Conservation (phyloP, 2,329 filamentous ascomycete species). For the Trichophyton verrucosum region DNA sequence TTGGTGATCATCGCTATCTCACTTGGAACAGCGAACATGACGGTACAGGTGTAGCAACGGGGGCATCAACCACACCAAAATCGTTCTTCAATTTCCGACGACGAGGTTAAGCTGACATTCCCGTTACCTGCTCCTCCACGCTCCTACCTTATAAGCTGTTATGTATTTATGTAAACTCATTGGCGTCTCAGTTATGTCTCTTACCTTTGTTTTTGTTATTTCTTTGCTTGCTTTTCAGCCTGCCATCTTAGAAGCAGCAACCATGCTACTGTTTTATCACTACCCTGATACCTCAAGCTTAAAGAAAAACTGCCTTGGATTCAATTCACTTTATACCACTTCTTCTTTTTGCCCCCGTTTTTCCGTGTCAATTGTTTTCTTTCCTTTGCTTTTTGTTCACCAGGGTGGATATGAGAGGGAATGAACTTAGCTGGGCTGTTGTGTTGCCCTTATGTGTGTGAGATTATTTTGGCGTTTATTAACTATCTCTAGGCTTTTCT, state of each 20-base stretch:
- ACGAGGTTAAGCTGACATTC: conserved; percentile 1
- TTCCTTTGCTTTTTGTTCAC: neutral
- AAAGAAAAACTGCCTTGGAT: conserved; percentile 1
- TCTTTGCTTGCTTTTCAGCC: neutral
- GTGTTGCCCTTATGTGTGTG: neutral
- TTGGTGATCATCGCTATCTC: conserved; percentile 93
- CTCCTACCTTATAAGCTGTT: neutral
- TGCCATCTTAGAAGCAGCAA: neutral
- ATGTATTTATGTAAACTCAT: conserved; percentile 3
- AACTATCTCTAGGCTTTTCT: neutral
- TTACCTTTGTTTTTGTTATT: neutral
- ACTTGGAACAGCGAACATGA: conserved; percentile 73
- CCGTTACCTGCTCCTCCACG: neutral
- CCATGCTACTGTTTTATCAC: neutral
- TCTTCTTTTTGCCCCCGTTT: neutral
- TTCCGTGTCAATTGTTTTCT: neutral
- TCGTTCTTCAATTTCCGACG: conserved; percentile 6
- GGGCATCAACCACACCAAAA: conserved; percentile 34
- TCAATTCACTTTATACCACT: neutral
- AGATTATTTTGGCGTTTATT: neutral
- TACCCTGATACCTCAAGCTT: neutral
- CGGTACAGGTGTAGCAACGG: conserved; percentile 40
- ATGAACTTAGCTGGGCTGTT: neutral
- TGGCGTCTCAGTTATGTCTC: neutral
- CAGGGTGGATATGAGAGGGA: neutral